Evolutionary conservation across 345 rosid species (phyloP), one percentile per base, ranked within the genome.

Genomic region (Rhodamnia argentea): DNA sequence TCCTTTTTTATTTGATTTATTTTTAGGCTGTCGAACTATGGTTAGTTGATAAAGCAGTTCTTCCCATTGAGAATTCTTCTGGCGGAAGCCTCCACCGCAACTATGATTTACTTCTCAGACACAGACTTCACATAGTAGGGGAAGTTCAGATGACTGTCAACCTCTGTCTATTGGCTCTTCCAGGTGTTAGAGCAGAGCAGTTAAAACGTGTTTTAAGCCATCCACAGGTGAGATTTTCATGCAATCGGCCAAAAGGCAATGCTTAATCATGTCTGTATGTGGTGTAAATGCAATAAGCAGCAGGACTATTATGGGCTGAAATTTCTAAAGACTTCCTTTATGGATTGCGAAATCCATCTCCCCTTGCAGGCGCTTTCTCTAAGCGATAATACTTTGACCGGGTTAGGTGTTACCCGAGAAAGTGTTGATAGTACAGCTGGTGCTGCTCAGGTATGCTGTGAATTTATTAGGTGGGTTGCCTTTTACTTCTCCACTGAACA

Each of bases 1-100:
- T 70, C 47, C 42, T 47, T 52, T 83, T 54, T 89, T 52, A 37
- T 70, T 70, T 70, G 7, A 70, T 24, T 84, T 44, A 51, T 58
- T 86, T 59, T 89, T 89, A 93, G 94, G 95, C 92, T 58, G 95
- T 93, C 54, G 94, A 93, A 84, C 86, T 92, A 32, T 92, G 95
- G 93, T 82, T 93, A 50, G 91, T 91, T 54, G 92, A 93, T 64
- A 93, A 92, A 90, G 95, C 89, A 60, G 90, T 92, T 88, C 95
- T 93, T 88, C 95, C 95, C 6, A 92, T 92, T 88, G 95, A 93
- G 88, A 91, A 83, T 88, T 90, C 95, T 85, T 87, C 91, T 2
- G 89, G 91, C 23, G 95, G 95, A 85, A 93, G 95, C 90, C 87
- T 93, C 85, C 95, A 93, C 83, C 92, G 93, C 53, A 92, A 90